phyloP scores from a whole-genome alignment of 495 filamentous ascomycete genomes.

The Hypoxylon lenormandii region DNA sequence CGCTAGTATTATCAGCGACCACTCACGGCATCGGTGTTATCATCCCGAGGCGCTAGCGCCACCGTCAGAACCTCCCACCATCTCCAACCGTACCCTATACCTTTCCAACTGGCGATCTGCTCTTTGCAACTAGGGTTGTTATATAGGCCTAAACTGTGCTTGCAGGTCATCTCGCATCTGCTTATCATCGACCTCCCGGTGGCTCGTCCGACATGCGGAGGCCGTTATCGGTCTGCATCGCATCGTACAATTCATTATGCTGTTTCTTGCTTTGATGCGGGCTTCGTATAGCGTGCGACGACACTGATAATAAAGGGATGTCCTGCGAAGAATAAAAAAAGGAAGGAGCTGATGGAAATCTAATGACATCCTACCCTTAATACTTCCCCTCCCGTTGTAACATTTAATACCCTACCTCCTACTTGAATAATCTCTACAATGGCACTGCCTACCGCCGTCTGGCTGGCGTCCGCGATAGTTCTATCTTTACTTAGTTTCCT shows the following conservation, averaged over 20 bases:
- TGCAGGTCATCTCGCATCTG: conserved; percentile 17
- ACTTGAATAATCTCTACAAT: conserved; percentile 11
- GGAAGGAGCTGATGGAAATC: conserved; percentile 1
- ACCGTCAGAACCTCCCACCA: conserved; percentile 14
- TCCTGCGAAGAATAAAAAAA: conserved; percentile 1
- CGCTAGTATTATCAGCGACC: conserved; percentile 49
- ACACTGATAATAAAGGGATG: conserved; percentile 20
- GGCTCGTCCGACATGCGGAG: conserved; percentile 31
- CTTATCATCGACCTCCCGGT: conserved; percentile 31
- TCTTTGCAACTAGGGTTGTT: conserved; percentile 1
- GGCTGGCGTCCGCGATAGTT: conserved; percentile 37
- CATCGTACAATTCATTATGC: conserved; percentile 5
- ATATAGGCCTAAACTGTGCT: conserved; percentile 23
- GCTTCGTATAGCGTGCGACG: conserved; percentile 1
- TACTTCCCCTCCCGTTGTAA: not conserved
- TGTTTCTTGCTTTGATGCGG: not conserved
- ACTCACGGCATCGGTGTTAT: conserved; percentile 44
- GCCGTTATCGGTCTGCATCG: conserved; percentile 40
- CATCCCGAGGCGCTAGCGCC: conserved; percentile 34
- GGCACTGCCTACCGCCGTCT: conserved; percentile 15
- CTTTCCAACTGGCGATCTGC: conserved; percentile 9
- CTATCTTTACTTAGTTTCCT: conserved; percentile 48
- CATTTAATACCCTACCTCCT: not conserved
- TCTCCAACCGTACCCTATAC: conserved; percentile 33
- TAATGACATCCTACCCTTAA: conserved; percentile 3